Conservation (phyloP, 2,329 filamentous ascomycete species). For the Pseudogymnoascus sp. region DNA sequence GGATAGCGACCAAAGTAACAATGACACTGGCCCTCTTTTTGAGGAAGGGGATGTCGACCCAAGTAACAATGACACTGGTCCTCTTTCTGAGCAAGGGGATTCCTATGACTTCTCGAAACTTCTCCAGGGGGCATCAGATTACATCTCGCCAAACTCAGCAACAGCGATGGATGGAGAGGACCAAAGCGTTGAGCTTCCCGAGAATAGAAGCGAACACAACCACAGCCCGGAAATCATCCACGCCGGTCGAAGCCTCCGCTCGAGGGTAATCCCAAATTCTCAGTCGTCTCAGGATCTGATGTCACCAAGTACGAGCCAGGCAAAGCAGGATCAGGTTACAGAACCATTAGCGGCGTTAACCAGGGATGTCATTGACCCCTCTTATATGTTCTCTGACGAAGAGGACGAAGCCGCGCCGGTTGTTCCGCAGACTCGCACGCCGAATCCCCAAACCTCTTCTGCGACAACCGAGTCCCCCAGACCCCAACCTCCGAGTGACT, state of each 20-base stretch:
- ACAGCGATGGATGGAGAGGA: background rate
- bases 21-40: background rate
- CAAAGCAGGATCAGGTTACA: background rate
- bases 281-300: background rate
- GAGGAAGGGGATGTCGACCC: too few relatives aligned
- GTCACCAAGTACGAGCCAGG: slow-evolving; percentile 11
- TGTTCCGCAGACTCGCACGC: background rate
- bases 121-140: background rate
- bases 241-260: background rate
- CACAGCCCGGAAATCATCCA: background rate
- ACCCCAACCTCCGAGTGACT: background rate
- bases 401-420: slow-evolving; percentile 21
- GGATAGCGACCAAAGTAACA: too few relatives aligned
- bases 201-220: background rate
- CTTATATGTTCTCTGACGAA: slow-evolving; percentile 33
- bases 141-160: background rate
- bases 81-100: background rate
- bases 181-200: background rate
- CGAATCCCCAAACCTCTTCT: background rate
- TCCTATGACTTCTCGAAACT: background rate
- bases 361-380: slow-evolving; percentile 20
- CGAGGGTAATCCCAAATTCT: slow-evolving; percentile 10
- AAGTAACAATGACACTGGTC: too few relatives aligned
- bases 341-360: slow-evolving; percentile 1
- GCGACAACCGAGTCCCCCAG: background rate